phyloP scores from a whole-genome alignment of 2,329 filamentous ascomycete species.

The Exophiala sp. region DNA sequence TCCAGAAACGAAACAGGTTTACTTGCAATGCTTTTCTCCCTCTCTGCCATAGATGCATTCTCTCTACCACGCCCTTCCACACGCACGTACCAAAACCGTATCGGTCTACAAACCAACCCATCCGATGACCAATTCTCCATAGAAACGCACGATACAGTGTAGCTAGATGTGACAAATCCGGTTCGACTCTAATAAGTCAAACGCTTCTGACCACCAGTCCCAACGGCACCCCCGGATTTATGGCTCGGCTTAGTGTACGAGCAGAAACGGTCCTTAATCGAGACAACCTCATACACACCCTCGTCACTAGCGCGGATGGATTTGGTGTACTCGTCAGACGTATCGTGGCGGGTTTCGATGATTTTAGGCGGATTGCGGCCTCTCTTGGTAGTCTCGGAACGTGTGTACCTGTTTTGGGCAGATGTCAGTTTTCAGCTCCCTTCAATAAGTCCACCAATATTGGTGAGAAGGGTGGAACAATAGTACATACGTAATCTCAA shows the following conservation, averaged over 20 bases:
- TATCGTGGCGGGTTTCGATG: conserved; percentile 85
- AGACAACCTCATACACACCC: conserved; percentile 94
- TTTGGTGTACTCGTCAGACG: conserved; percentile 77
- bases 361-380: conserved; percentile 69
- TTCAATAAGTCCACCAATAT: too few species aligned
- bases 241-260: conserved; percentile 69
- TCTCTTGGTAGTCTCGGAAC: conserved; percentile 72
- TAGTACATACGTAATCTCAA: conserved; percentile 93
- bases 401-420: conserved; percentile 61
- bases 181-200: conserved; percentile 15
- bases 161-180: background rate
- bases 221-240: conserved; percentile 29
- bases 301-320: conserved; percentile 82
- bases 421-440: background rate
- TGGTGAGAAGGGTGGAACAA: conserved; percentile 32
- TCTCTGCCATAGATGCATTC: background rate
- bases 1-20: too few species aligned
- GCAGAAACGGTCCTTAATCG: conserved; percentile 91
- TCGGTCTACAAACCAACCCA: background rate
- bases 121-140: too few species aligned
- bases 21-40: too few species aligned
- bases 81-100: too few species aligned
- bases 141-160: background rate
- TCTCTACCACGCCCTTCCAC: background rate
- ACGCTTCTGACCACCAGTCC: conserved; percentile 17